phyloP scores from a whole-genome alignment of 805 yeast species.

The Lipomyces sp. region DNA sequence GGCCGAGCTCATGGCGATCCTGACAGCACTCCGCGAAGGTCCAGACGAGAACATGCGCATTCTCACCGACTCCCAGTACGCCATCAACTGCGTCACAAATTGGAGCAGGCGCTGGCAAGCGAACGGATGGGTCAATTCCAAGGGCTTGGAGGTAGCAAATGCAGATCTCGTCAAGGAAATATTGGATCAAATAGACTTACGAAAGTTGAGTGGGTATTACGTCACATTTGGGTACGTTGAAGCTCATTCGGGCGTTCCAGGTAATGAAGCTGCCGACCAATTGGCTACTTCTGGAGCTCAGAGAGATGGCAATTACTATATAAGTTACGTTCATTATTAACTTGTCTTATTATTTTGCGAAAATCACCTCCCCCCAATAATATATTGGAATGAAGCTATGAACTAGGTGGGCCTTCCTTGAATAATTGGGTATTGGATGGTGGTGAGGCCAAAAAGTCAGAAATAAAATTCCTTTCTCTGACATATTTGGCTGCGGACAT shows the following conservation, averaged over 20 bases:
- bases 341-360: no score
- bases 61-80: conserved; percentile 68
- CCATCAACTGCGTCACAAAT: conserved; percentile 49
- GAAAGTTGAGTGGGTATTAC: conserved; percentile 40
- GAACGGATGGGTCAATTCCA: conserved; percentile 52
- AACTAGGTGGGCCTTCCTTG: no score
- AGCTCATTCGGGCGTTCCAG: conserved; percentile 67
- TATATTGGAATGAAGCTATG: no score
- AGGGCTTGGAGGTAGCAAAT: conserved; percentile 50
- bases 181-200: conserved; percentile 40
- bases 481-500: no score
- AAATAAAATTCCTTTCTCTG: no score
- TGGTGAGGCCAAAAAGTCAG: no score
- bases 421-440: no score
- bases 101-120: conserved; percentile 59
- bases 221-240: conserved; percentile 58
- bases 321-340: no score
- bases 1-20: conserved; percentile 72
- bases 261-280: conserved; percentile 73
- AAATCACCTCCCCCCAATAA: no score
- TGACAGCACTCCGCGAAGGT: conserved; percentile 51
- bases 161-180: conserved; percentile 47
- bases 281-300: no score
- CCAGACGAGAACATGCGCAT: conserved; percentile 43
- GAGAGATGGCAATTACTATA: no score